Evolutionary conservation across 2,329 filamentous ascomycete species (phyloP).

Genomic region (Cladosporium sphaerospermum): DNA sequence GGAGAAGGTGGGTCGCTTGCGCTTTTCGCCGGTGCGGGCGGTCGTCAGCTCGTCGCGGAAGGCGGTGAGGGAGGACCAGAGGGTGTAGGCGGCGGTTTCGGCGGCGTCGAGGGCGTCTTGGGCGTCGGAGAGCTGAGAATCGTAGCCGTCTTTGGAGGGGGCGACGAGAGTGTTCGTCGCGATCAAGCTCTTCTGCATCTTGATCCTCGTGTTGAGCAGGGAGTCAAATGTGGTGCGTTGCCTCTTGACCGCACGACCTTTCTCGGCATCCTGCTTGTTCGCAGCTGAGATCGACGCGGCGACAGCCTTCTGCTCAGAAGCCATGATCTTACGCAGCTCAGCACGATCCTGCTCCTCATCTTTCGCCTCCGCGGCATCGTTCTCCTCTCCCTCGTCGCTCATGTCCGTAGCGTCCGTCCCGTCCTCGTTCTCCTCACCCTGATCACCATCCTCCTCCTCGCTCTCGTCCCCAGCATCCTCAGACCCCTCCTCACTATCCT

Average conservation of each 20-base stretch:
- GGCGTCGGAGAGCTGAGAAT: conserved; percentile 21
- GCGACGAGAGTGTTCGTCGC: conserved; percentile 66
- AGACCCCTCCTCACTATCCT: conserved; percentile 34
- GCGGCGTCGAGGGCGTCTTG: conserved; percentile 60
- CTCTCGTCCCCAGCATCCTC: conserved; percentile 11
- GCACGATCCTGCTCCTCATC: conserved; percentile 38
- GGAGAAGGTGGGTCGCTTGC: conserved; percentile 47
- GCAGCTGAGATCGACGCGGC: conserved; percentile 59
- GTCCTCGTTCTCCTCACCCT: conserved; percentile 21
- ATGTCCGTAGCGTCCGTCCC: conserved; percentile 31
- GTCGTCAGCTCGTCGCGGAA: conserved; percentile 58
- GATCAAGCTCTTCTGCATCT: conserved; percentile 83
- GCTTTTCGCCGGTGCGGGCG: conserved; percentile 53
- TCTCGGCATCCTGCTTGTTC: conserved; percentile 70
- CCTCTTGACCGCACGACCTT: conserved; percentile 77
- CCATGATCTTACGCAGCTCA: conserved; percentile 62
- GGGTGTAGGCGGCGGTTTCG: conserved; percentile 74
- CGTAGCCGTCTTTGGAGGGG: conserved; percentile 11
- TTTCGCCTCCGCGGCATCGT: conserved; percentile 36
- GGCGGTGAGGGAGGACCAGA: conserved; percentile 74
- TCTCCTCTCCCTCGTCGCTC: conserved; percentile 38
- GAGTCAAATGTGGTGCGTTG: conserved; percentile 84
- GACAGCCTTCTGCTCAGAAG: conserved; percentile 60
- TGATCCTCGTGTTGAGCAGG: conserved; percentile 82
- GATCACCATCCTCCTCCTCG: conserved; percentile 35